Base-by-base conservation (phyloP, 495 filamentous ascomycete genomes). In the Tirmania nivea region DNA sequence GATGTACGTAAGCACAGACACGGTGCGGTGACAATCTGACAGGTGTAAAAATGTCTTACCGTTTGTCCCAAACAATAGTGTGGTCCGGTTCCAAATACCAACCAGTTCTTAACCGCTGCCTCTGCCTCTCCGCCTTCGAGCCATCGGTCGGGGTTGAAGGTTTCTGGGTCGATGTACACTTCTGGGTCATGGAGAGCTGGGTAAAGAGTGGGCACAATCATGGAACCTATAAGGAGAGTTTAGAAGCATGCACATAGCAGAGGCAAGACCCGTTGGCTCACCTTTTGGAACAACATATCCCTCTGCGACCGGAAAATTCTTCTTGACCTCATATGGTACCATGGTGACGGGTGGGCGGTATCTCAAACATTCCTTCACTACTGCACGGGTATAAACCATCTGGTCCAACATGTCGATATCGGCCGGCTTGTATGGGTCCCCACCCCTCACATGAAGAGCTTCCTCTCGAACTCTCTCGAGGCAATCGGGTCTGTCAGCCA, bases 261-360 rank as follows among this genome's bases (percentile, higher is more conserved):
- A 11, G n/a, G 25, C 14, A 48, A 17, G 25, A 5, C 25, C 7
- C 25, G 19, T 57, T 21, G 11, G 16, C 66, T 54, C 55, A 70
- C 77, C 80, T 72, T 96, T 96, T 52, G 86, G 82, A 52, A 85
- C 81, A 31, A 84, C 93, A 67, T 95, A 92, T 16, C 73, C 80
- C 48, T 84, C 78, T 50, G 81, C 84, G 67, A 97, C 83, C 52
- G 88, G 86, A 79, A 96, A 97, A 49, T 79, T 71, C 71, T 93
- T 94, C 81, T 96, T 97, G 61, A 77, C 84, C 52, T 92, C 66
- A 66, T 96, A 96, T 36, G 90, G 90, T 49, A 94, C 86, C 90
- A 97, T 96, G 70, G 95, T 76, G 59, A 97, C 90, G 54, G 90
- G 90, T 47, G 90, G 92, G 48, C 92, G 83, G 73, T 94, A 96